These are phyloP conservation scores for Mycena haematopus DNA, from an alignment of 768 basidiomycete genomes.

Conservation along the genomic window DNA sequence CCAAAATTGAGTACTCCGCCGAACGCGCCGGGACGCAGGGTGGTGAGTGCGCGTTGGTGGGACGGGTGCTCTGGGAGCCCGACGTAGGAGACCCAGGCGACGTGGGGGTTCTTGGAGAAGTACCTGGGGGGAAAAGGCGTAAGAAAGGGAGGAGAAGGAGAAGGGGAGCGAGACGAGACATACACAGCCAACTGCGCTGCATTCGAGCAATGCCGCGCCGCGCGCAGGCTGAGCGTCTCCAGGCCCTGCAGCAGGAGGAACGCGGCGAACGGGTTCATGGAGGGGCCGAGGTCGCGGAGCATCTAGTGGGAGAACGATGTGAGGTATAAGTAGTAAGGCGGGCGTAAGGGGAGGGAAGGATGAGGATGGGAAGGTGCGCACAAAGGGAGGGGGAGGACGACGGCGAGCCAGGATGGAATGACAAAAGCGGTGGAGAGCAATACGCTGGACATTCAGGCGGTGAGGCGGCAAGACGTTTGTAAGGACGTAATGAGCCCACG, in stretches of 20 bases:
- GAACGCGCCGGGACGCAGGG: constrained; percentile 37
- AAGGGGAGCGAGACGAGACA: background rate
- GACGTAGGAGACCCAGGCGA: constrained; percentile 49
- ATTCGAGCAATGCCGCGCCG: constrained; percentile 58
- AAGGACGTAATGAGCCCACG: no score
- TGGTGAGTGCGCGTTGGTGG: constrained; percentile 41
- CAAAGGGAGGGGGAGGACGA: no score
- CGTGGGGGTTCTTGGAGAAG: constrained; percentile 41
- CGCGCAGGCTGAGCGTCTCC: constrained; percentile 62
- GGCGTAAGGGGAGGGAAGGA: no score
- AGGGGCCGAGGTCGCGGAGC: constrained; percentile 59
- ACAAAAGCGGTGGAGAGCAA: no score
- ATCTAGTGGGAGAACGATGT: constrained; percentile 52
- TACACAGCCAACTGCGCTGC: constrained; percentile 54
- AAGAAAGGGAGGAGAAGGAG: background rate
- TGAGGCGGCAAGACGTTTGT: no score
- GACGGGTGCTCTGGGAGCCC: constrained; percentile 43
- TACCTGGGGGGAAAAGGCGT: constrained; percentile 29
- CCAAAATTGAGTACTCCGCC: constrained; percentile 50
- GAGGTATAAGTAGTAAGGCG: constrained; percentile 52
- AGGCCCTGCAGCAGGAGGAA: constrained; percentile 63
- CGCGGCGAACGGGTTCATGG: constrained; percentile 58
- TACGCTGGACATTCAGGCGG: no score
- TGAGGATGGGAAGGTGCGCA: no score
- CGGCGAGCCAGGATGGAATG: no score